Conservation (phyloP, 495 filamentous ascomycete species). For the Aspergillus campestris region DNA sequence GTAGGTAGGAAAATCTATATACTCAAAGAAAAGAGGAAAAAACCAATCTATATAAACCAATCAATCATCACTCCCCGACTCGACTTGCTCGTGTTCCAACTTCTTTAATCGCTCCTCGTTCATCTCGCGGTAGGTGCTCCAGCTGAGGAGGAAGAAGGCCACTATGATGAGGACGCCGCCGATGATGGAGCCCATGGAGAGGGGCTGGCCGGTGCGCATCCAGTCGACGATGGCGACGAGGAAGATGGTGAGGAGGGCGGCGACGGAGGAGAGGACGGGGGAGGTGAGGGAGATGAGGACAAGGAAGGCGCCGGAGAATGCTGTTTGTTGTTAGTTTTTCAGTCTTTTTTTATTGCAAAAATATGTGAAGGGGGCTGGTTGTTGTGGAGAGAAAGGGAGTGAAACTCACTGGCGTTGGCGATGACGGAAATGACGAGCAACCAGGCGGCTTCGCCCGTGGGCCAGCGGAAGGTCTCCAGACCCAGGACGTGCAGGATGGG, state of each 20-base stretch:
- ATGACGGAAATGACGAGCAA: slow-evolving; percentile 72
- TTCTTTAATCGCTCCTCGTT: slow-evolving; percentile 65
- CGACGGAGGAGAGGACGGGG: slow-evolving; percentile 85
- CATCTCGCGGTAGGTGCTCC: slow-evolving; percentile 89
- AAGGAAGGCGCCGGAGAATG: slow-evolving; percentile 88
- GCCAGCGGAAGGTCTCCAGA: slow-evolving; percentile 73
- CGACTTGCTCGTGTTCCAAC: slow-evolving; percentile 30
- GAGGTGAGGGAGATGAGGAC: slow-evolving; percentile 87
- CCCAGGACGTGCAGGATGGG: slow-evolving; percentile 73
- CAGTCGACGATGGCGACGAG: slow-evolving; percentile 89
- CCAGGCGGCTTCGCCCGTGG: slow-evolving; percentile 64
- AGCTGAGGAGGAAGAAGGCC: slow-evolving; percentile 79
- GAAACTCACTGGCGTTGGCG: slow-evolving; percentile 66
- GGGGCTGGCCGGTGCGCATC: slow-evolving; percentile 64
- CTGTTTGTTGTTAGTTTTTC: slow-evolving; percentile 22
- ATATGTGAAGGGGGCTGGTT: not conserved
- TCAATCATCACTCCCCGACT: slow-evolving; percentile 39
- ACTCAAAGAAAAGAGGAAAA: not conserved
- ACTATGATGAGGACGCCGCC: slow-evolving; percentile 82
- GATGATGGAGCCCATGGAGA: slow-evolving; percentile 63
- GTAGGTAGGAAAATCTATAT: not conserved
- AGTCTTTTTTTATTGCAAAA: not conserved
- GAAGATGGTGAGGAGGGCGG: slow-evolving; percentile 91
- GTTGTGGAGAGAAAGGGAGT: not conserved
- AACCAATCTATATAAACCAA: slow-evolving; percentile 8